Conservation (phyloP, 306 rosid species). For the Ochetophila trinervis region DNA sequence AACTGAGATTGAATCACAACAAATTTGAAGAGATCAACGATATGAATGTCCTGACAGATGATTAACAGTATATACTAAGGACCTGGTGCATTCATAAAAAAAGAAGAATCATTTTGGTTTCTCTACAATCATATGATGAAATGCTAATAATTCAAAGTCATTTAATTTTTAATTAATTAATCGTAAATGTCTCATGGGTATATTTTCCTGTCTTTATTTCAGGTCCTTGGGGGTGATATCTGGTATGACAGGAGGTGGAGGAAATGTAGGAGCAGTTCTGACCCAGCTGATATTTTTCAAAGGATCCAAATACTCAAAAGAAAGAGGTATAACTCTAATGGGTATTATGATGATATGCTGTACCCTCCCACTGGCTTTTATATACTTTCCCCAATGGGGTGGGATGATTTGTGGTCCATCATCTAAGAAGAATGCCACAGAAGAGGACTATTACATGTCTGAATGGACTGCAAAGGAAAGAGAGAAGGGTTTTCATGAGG, state of each 20-base stretch:
- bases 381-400: slow-evolving; percentile 90
- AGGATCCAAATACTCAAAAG: slow-evolving; percentile 70
- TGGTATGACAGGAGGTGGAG: slow-evolving; percentile 97
- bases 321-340: slow-evolving; percentile 82
- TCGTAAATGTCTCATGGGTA: no score
- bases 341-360: slow-evolving; percentile 74
- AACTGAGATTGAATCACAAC: no score
- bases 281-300: slow-evolving; percentile 78
- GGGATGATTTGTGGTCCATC: slow-evolving; percentile 74
- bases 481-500: slow-evolving; percentile 53
- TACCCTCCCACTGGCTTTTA: slow-evolving; percentile 52
- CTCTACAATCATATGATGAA: no score
- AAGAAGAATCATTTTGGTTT: no score
- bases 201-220: slow-evolving; percentile 13
- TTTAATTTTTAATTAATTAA: no score
- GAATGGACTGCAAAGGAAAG: slow-evolving; percentile 72
- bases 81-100: no score
- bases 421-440: slow-evolving; percentile 37
- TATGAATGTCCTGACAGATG: no score
- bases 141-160: no score
- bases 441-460: slow-evolving; percentile 69
- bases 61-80: no score
- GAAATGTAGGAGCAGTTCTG: slow-evolving; percentile 82
- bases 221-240: slow-evolving; percentile 82
- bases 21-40: no score